Percentiles rank a stretch among this genome's conserved stretches.
Conservation (phyloP, 2,329 filamentous ascomycete species). For the Fusarium cicatricum region DNA sequence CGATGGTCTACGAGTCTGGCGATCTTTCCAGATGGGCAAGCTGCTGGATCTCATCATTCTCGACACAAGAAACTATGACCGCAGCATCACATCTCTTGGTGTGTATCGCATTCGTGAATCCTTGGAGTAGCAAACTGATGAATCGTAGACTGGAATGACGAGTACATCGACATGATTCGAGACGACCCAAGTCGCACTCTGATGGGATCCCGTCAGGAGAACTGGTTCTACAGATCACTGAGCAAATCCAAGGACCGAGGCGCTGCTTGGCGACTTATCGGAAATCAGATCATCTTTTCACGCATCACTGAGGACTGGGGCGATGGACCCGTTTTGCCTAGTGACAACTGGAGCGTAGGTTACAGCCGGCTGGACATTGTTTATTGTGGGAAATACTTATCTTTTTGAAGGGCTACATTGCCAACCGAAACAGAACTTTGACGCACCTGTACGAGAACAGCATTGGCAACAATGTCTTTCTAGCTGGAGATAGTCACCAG, state of each 20-base stretch:
- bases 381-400: not conserved
- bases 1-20: conserved; percentile 74
- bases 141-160: conserved; percentile 12
- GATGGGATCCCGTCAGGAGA: conserved; percentile 77
- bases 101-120: not conserved
- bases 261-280: conserved; percentile 75
- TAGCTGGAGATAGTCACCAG: conserved; percentile 73
- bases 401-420: conserved; percentile 61
- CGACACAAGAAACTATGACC: conserved; percentile 74
- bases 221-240: conserved; percentile 74
- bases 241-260: conserved; percentile 67
- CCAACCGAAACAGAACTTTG: conserved; percentile 76
- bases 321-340: conserved; percentile 37
- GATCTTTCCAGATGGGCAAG: conserved; percentile 70
- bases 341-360: conserved; percentile 45
- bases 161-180: conserved; percentile 54
- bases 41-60: conserved; percentile 74
- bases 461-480: conserved; percentile 76
- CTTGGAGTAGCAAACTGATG: not conserved
- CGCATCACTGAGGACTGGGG: conserved; percentile 52
- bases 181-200: conserved; percentile 73
- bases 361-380: accelerated
- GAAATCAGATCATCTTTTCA: conserved; percentile 75
- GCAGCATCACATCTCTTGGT: conserved; percentile 64
- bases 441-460: conserved; percentile 71